These are phyloP conservation scores for Phytophthora brassicae DNA, from an alignment of 352 stramenopile species.

Conservation along the genomic window DNA sequence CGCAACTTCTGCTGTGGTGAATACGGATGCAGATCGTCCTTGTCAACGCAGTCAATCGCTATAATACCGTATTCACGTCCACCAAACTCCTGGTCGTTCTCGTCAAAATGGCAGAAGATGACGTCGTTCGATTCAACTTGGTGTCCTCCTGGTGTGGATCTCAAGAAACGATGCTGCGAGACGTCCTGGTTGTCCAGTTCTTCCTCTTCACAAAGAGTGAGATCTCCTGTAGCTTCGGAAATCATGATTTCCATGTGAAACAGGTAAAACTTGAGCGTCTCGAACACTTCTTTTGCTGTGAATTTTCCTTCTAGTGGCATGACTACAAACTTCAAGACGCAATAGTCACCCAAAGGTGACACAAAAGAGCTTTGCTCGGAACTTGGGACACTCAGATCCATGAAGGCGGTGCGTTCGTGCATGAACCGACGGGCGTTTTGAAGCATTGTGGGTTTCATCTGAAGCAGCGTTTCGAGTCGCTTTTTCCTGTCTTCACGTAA, in stretches of 20 bases:
- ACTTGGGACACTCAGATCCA: constrained; percentile 21
- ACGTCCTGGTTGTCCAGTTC: constrained; percentile 15
- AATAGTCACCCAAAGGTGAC: constrained; percentile 27
- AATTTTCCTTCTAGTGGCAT: constrained; percentile 25
- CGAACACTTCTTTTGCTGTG: constrained; percentile 27
- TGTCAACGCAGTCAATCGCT: constrained; percentile 35
- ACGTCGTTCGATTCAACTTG: constrained; percentile 38
- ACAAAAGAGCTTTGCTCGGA: constrained; percentile 30
- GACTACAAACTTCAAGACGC: constrained; percentile 30
- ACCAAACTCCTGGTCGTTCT: constrained; percentile 27
- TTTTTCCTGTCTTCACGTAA: constrained; percentile 16
- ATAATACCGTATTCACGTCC: constrained; percentile 28
- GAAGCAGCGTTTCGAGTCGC: constrained; percentile 14
- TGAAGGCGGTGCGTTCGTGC: constrained; percentile 25
- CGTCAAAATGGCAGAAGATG: constrained; percentile 29
- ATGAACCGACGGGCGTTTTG: constrained; percentile 31
- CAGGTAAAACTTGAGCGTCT: constrained; percentile 31
- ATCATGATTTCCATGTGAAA: constrained; percentile 47
- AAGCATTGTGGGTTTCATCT: constrained; percentile 18
- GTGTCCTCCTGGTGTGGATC: constrained; percentile 25
- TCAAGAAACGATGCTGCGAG: constrained; percentile 30
- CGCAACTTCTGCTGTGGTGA: constrained; percentile 27
- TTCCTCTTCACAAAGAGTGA: constrained; percentile 33
- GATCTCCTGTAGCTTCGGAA: constrained; percentile 34
- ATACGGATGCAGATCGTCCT: constrained; percentile 40